Percentiles rank a stretch among this genome's conserved stretches.
These are phyloP conservation scores for Stellera chamaejasme DNA, from an alignment of 345 rosid species.

Conservation along the genomic window DNA sequence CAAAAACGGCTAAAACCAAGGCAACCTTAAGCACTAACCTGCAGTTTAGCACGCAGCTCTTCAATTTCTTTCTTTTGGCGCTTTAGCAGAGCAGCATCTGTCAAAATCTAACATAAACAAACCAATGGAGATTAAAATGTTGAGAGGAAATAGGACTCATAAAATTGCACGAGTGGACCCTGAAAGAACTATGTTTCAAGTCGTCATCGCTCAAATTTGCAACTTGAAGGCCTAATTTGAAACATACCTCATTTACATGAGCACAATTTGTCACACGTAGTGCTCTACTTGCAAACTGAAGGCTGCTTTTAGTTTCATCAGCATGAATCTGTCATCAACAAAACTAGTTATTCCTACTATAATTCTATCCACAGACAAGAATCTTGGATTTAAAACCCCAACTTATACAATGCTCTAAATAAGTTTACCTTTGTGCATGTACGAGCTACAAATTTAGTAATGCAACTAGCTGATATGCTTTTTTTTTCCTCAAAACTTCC, in stretches of 20 bases:
- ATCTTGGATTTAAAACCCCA: background rate
- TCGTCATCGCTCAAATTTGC: too few relatives aligned
- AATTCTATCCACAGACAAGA: background rate
- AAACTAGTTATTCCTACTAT: background rate
- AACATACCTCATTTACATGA: constrained; percentile 80
- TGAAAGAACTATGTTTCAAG: background rate
- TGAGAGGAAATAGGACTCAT: constrained; percentile 10
- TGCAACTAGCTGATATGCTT: too few relatives aligned
- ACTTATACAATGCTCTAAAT: too few relatives aligned
- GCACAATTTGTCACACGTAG: constrained; percentile 86
- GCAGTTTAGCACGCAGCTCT: constrained; percentile 88
- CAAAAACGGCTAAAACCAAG: background rate
- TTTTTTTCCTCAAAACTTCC: too few relatives aligned
- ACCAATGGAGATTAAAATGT: constrained; percentile 4
- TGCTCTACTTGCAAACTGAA: constrained; percentile 96
- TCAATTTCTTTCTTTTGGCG: constrained; percentile 98
- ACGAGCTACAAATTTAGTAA: too few relatives aligned
- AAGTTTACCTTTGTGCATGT: too few relatives aligned
- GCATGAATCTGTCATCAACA: constrained; percentile 63
- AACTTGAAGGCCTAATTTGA: background rate
- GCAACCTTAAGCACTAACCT: constrained; percentile 27
- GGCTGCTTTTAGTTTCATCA: constrained; percentile 97
- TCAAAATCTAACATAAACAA: constrained; percentile 49
- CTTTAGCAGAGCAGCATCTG: constrained; percentile 92
- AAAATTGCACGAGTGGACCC: background rate